Conservation (phyloP, 768 basidiomycete genomes). For the Albatrellus ellisii region DNA sequence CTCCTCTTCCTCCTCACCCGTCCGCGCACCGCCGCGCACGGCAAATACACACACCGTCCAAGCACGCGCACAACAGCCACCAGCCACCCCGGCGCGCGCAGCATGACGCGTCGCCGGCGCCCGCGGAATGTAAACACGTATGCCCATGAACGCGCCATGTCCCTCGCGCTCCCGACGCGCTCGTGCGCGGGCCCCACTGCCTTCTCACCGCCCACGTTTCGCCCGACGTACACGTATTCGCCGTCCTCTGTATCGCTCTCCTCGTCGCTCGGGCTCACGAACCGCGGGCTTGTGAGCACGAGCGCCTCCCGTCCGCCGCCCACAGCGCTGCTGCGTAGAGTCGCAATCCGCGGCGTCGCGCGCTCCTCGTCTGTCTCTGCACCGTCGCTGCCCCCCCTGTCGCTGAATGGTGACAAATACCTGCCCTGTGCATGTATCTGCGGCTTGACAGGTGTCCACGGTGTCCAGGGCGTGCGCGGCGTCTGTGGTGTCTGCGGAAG, state of each 20-base stretch:
- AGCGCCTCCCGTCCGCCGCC: neutral
- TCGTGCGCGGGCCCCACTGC: neutral
- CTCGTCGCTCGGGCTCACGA: neutral
- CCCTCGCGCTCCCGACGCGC: neutral
- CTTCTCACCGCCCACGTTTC: constrained; percentile 8
- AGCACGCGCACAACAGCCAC: constrained; percentile 3
- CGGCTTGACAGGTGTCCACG: neutral
- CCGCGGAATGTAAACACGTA: constrained; percentile 45
- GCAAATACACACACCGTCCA: neutral
- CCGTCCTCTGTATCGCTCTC: neutral
- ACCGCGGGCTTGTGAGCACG: neutral
- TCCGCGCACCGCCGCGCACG: neutral
- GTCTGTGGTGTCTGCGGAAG: neutral
- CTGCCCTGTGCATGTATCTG: neutral
- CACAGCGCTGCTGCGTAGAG: constrained; percentile 4
- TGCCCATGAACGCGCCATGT: constrained; percentile 22
- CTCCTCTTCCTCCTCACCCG: neutral
- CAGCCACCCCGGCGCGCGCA: constrained; percentile 25
- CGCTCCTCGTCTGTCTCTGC: constrained; percentile 13
- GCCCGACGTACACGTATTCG: neutral
- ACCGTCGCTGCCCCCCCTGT: constrained; percentile 7
- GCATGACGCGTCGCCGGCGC: constrained; percentile 37
- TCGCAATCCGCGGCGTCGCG: constrained; percentile 7
- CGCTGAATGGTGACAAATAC: too few species aligned
- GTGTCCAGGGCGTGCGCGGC: neutral